Evolutionary conservation across 371 early-diverging fungal species (phyloP), one percentile per base, ranked within the genome.

Genomic region (Neoconidiobolus thromboides): DNA sequence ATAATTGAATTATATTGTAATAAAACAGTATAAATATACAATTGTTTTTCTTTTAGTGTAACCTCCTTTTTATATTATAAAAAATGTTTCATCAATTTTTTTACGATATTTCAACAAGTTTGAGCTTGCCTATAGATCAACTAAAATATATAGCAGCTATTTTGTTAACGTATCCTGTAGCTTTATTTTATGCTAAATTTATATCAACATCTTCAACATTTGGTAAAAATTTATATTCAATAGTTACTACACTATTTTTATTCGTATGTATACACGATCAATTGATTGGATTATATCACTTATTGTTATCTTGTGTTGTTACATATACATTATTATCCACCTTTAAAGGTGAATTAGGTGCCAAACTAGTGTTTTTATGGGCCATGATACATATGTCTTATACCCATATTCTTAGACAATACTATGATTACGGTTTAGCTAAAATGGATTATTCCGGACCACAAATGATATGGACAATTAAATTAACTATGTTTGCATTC

Each of bases 401-500:
- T 48, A 64, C 50, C 63, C 84, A 85, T 64, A 65, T 85, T 46
- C 65, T 69, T 58, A 71, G 80, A 48, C 83, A 82, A 61, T 47
- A 73, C 54, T 67, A 76, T 61, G 71, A 77, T 41, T 64, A 68
- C 39, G 72, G 76, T 38, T 72, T 72, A 61, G 77, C 72, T 38
- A 64, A 68, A 39, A 74, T 88, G 57, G 94, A 95, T 71, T 76
- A 83, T 60, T 87, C 94, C 3, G 90, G 89, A 7, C 82, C 89
- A 1, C 79, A 89, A 68, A 96, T 96, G 96, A 76, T 96, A 39
- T 69, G 87, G 51, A 85, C 86, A 4, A 88, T 93, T 64, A 93
- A 93, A 68, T 64, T 89, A 51, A 82, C 89, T 6, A 80, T 86
- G 3, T 88, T 87, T 71, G 93, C 90, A 0, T 93, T 84, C 71